Evolutionary conservation across 2,329 filamentous ascomycete species (phyloP).

Genomic region (Exophiala viscosa): DNA sequence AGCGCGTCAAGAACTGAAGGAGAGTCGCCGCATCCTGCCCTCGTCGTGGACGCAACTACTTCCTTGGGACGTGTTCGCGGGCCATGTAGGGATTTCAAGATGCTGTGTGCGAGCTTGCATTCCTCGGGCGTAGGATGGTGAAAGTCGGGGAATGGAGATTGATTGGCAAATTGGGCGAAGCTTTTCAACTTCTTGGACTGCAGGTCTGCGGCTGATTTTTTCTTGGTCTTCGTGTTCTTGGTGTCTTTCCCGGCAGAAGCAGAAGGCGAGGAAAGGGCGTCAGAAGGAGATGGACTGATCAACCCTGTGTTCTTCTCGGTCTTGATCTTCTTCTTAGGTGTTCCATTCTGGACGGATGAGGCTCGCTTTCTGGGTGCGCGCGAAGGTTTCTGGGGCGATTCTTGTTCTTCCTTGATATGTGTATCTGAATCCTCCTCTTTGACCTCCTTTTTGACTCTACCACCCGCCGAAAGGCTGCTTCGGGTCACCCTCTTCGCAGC

Average conservation of each 20-base stretch:
- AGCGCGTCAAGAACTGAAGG: constrained; percentile 63
- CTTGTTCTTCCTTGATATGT: constrained; percentile 14
- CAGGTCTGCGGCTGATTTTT: constrained; percentile 8
- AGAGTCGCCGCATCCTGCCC: constrained; percentile 68
- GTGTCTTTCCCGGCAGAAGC: background rate
- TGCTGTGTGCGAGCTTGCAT: constrained; percentile 64
- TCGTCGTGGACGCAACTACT: constrained; percentile 64
- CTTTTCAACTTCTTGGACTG: constrained; percentile 33
- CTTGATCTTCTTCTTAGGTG: constrained; percentile 16
- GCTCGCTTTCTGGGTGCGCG: constrained; percentile 6
- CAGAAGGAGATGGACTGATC: constrained; percentile 5
- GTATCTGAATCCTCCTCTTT: constrained; percentile 2
- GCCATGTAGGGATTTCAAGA: constrained; percentile 66
- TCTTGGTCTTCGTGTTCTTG: constrained; percentile 27
- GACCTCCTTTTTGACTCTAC: constrained; percentile 1
- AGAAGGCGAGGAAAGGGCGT: background rate
- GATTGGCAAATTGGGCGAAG: constrained; percentile 42
- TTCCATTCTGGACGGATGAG: background rate
- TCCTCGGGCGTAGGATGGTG: constrained; percentile 62
- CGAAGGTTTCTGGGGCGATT: constrained; percentile 5
- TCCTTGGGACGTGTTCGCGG: constrained; percentile 60
- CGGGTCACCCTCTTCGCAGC: constrained; percentile 15
- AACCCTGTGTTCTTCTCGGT: constrained; percentile 9
- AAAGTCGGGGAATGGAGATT: constrained; percentile 66
- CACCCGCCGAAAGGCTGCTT: constrained; percentile 2